Conservation (phyloP, 2,329 filamentous ascomycete genomes). For the Ophiostoma ulmi region DNA sequence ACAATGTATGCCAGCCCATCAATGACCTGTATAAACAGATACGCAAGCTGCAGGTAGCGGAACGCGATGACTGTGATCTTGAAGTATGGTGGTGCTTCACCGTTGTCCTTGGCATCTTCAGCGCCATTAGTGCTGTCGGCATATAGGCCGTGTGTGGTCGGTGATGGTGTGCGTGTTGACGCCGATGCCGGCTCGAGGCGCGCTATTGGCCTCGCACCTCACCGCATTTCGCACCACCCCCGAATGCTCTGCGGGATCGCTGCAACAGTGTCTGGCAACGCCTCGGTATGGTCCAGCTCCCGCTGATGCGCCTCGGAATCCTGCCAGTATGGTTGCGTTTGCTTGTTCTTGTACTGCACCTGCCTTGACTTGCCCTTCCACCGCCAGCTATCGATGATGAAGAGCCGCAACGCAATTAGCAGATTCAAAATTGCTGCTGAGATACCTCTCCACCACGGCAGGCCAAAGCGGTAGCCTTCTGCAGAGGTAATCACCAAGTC, state of each 20-base stretch:
- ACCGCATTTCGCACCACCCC: background rate
- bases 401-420: background rate
- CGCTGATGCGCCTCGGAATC: background rate
- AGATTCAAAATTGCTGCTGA: background rate
- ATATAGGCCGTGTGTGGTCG: background rate
- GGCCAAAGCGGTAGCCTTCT: background rate
- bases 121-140: background rate
- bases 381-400: background rate
- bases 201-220: background rate
- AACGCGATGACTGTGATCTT: background rate
- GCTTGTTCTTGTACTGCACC: background rate
- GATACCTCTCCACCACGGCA: slow-evolving; percentile 2
- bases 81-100: background rate
- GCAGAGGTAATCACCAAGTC: background rate
- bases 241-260: background rate
- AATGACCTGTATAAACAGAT: background rate
- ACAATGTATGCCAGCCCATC: background rate
- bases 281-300: background rate
- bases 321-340: background rate
- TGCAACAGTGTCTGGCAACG: background rate
- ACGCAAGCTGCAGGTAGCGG: background rate
- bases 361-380: background rate
- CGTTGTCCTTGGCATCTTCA: background rate
- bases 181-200: background rate
- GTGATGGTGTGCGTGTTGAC: background rate